A percentile compares a stretch with the other conserved stretches of the same genome.
These are phyloP conservation scores for Haplographium delicatum DNA, from an alignment of 495 filamentous ascomycete species.

Conservation along the genomic window DNA sequence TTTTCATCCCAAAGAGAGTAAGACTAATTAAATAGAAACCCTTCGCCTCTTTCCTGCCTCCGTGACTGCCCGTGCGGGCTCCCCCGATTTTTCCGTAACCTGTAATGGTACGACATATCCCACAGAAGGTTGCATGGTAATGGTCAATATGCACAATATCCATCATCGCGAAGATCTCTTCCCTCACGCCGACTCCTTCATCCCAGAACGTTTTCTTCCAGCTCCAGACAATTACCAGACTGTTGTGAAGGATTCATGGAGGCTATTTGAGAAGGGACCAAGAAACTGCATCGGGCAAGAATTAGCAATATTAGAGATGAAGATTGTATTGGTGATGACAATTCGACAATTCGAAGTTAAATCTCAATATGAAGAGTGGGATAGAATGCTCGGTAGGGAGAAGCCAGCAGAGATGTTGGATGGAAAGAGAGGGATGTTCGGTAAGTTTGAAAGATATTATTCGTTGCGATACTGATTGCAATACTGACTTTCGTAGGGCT, in stretches of 20 bases:
- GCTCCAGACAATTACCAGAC: slow-evolving; percentile 26
- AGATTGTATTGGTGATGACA: slow-evolving; percentile 39
- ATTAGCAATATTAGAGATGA: slow-evolving; percentile 43
- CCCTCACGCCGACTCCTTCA: slow-evolving; percentile 33
- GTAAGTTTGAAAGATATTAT: background rate
- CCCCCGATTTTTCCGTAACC: background rate
- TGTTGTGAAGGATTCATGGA: slow-evolving; percentile 38
- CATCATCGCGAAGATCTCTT: slow-evolving; percentile 33
- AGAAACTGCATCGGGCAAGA: slow-evolving; percentile 51
- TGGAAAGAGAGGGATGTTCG: slow-evolving; percentile 14
- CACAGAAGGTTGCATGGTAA: slow-evolving; percentile 29
- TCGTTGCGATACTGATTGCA: background rate
- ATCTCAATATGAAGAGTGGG: slow-evolving; percentile 40
- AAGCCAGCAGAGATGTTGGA: background rate
- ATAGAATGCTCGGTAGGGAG: slow-evolving; percentile 16
- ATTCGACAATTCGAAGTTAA: slow-evolving; percentile 42
- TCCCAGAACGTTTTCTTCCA: slow-evolving; percentile 40
- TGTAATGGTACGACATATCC: slow-evolving; percentile 16
- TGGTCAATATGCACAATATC: slow-evolving; percentile 28
- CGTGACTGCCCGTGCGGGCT: slow-evolving; percentile 13
- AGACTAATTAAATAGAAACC: slow-evolving; percentile 23
- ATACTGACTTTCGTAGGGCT: background rate
- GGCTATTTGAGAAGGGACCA: slow-evolving; percentile 49
- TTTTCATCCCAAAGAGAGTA: background rate
- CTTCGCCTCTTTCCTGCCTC: slow-evolving; percentile 35